These are phyloP conservation scores for Arctium minus DNA, from an alignment of 129 eudicot genomes.

Conservation along the genomic window DNA sequence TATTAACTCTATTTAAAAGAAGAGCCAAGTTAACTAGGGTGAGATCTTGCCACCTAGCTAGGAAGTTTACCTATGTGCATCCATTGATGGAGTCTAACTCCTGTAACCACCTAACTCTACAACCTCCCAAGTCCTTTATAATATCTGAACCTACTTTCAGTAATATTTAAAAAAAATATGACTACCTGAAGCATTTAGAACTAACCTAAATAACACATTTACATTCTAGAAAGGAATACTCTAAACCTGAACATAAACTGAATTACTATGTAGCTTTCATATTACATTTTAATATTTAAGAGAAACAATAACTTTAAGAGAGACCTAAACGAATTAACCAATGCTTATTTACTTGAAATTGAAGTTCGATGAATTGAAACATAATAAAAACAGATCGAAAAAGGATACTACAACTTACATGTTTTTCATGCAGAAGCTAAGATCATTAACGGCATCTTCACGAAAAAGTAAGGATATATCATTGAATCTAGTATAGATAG, in stretches of 20 bases:
- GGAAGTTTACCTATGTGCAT: neutral
- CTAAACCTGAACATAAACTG: neutral
- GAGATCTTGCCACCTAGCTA: neutral
- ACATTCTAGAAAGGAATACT: neutral
- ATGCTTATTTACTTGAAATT: neutral
- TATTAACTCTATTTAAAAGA: neutral
- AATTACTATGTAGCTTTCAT: constrained; percentile 1
- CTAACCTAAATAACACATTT: neutral
- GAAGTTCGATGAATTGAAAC: neutral
- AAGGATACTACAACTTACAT: constrained; percentile 34
- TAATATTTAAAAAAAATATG: neutral
- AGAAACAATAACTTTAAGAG: neutral
- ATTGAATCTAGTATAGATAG: constrained; percentile 32
- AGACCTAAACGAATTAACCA: neutral
- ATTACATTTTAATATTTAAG: neutral
- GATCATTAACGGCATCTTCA: constrained; percentile 26
- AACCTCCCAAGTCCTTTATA: neutral
- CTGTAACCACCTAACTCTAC: neutral
- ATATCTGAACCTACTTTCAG: neutral
- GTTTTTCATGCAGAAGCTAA: constrained; percentile 54
- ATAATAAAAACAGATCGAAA: neutral
- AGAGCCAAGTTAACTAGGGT: neutral
- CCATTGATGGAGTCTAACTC: neutral
- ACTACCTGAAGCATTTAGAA: neutral
- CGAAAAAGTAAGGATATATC: constrained; percentile 33